Evolutionary conservation across 2,329 filamentous ascomycete species (phyloP), one percentile per base, ranked within the genome.

Genomic region (Tolypocladium ovalisporum): DNA sequence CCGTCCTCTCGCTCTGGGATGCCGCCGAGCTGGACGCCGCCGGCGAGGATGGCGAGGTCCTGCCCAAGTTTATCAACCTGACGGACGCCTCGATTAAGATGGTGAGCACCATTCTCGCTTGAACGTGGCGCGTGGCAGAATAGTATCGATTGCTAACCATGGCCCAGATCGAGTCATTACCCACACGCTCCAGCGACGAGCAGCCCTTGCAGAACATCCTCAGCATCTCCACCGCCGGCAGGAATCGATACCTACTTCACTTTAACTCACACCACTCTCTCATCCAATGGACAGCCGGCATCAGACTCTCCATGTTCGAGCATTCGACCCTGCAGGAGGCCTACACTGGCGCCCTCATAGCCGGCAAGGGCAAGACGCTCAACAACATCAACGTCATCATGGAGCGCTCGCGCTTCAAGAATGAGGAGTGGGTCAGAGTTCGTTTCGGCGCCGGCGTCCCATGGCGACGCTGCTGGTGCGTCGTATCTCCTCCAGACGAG

Each of bases 41-140:
- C 15, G 90, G 89, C 39, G 87, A 90, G 64, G 85, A 94, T 66
- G 88, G 86, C 62, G 89, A 96, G 68, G 89, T 96, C 53, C 77
- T 93, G 47, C 90, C 91, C 36, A 94, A 89, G 54, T 99, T 97
- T 70, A 92, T 99, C 71, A 99, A 99, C 68, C 75, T 99, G 59
- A 96, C 94, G 8, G 94, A 99, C 79, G 94, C 94, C 24, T 96
- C 94, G 0, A 91, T 99, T 65, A 96, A 96, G 73, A 97, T 97
- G 91, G 94, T 97, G 80, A 64, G 73, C 60, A 22, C 19, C 51
- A 29, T 57, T 55, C 53, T 17, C 5, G 22, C 24, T 9, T 39
- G 15, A 42, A 12, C 35, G 19, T 12, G 37, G 2, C 24, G 29
- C 5, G 1, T 34, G 47, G 19, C 47, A 7, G 10, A 3, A 35